A percentile compares a stretch with the other conserved stretches of the same genome.
Evolutionary conservation across 345 rosid species (phyloP).

Genomic region (Cardamine chenopodiifolia): DNA sequence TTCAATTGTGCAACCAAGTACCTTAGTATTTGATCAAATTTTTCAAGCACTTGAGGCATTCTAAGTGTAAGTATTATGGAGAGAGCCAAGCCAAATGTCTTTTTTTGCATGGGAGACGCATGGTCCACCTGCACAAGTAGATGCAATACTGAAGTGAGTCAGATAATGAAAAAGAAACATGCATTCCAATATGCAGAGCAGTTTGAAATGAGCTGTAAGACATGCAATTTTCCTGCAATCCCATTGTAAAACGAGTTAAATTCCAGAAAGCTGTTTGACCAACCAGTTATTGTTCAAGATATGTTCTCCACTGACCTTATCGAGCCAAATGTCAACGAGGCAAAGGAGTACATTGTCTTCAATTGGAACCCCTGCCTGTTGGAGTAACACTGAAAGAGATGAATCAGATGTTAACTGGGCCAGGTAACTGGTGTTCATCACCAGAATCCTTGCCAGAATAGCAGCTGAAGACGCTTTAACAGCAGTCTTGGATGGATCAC

Average conservation of each 20-base stretch:
- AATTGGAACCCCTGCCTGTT: conserved; percentile 69
- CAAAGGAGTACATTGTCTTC: conserved; percentile 82
- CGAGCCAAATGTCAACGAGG: conserved; percentile 93
- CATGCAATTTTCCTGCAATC: conserved; percentile 8
- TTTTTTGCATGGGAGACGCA: conserved; percentile 67
- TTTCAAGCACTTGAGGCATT: conserved; percentile 92
- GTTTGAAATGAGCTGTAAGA: not conserved
- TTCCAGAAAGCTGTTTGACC: conserved; percentile 2
- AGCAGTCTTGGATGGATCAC: conserved; percentile 78
- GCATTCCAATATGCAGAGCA: conserved; percentile 15
- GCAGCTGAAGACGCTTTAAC: conserved; percentile 87
- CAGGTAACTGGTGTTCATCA: conserved; percentile 85
- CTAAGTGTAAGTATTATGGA: conserved; percentile 83
- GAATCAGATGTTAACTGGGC: conserved; percentile 89
- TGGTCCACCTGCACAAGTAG: conserved; percentile 70
- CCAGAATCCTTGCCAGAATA: conserved; percentile 87
- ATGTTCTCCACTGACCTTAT: conserved; percentile 64
- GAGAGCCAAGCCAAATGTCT: conserved; percentile 82
- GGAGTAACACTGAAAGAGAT: conserved; percentile 69
- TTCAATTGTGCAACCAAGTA: conserved; percentile 32
- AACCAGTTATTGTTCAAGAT: conserved; percentile 12
- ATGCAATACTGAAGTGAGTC: conserved; percentile 16
- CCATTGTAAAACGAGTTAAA: not conserved
- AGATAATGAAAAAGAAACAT: conserved; percentile 22
- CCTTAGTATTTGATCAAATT: conserved; percentile 93